phyloP scores from a whole-genome alignment of 805 yeast genomes.

The Candida palmyrensis region DNA sequence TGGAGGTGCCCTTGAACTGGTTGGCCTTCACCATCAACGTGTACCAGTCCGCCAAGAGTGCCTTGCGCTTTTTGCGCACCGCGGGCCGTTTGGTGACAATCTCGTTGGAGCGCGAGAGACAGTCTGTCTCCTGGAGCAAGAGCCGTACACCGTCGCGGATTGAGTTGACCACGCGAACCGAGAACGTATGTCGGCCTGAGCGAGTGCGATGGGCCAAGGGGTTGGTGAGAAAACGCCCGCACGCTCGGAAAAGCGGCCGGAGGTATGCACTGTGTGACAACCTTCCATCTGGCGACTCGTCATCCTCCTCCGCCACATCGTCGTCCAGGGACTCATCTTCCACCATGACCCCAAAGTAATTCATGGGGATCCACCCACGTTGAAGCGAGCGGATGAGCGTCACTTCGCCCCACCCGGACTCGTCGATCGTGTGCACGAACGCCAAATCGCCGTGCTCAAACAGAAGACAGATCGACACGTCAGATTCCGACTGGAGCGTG shows the following conservation, averaged over 20 bases:
- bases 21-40: conserved; percentile 71
- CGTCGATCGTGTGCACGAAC: conserved; percentile 72
- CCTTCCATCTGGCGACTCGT: conserved; percentile 27
- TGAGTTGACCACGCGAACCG: conserved; percentile 53
- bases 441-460: conserved; percentile 68
- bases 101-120: conserved; percentile 69
- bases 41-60: conserved; percentile 76
- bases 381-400: conserved; percentile 57
- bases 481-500: conserved; percentile 58
- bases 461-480: conserved; percentile 67
- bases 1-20: conserved; percentile 62
- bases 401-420: conserved; percentile 87
- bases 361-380: conserved; percentile 86
- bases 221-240: conserved; percentile 61
- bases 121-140: conserved; percentile 61
- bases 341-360: conserved; percentile 56
- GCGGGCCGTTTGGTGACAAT: conserved; percentile 59
- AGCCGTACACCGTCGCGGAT: conserved; percentile 70
- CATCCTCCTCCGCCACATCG: conserved; percentile 16
- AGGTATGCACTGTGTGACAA: conserved; percentile 45
- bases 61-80: conserved; percentile 61
- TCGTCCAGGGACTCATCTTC: conserved; percentile 14
- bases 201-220: conserved; percentile 48
- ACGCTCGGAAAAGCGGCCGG: conserved; percentile 50
- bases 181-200: conserved; percentile 45